Conservation (phyloP, 2,329 filamentous ascomycete genomes). For the Xylariaceae sp. region DNA sequence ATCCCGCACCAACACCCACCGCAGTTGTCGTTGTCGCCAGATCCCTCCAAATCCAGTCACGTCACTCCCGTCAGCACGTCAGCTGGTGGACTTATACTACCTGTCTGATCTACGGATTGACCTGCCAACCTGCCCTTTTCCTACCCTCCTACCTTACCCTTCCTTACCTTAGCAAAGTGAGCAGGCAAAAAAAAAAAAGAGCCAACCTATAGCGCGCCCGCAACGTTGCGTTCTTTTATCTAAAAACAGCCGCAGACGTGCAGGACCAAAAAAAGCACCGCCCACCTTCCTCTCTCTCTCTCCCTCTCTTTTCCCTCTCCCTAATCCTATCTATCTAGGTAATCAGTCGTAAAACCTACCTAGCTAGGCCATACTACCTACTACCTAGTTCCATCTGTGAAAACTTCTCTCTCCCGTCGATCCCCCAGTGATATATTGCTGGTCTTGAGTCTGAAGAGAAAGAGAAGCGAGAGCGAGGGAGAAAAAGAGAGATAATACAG, state of each 20-base stretch:
- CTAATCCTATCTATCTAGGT: background rate
- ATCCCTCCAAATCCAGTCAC: background rate
- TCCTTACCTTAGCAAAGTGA: background rate
- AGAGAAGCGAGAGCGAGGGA: background rate
- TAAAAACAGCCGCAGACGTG: background rate
- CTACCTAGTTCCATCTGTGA: background rate
- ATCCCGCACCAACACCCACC: too few relatives aligned
- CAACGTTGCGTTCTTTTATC: background rate
- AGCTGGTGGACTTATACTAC: background rate
- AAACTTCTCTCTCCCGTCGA: background rate
- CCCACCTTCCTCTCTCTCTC: background rate
- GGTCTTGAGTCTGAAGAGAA: background rate
- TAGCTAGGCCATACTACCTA: background rate
- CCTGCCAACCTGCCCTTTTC: too few relatives aligned
- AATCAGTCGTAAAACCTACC: background rate
- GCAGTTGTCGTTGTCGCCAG: background rate
- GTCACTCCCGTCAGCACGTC: background rate
- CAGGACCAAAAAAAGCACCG: background rate
- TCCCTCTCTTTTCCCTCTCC: background rate
- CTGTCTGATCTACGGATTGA: too few relatives aligned
- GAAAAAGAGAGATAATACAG: background rate
- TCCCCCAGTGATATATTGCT: background rate
- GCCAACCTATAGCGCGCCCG: background rate
- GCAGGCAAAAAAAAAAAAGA: background rate
- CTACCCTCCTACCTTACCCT: too few relatives aligned